phyloP scores from a whole-genome alignment of 495 filamentous ascomycete species.

The Diplogelasinospora grovesii region DNA sequence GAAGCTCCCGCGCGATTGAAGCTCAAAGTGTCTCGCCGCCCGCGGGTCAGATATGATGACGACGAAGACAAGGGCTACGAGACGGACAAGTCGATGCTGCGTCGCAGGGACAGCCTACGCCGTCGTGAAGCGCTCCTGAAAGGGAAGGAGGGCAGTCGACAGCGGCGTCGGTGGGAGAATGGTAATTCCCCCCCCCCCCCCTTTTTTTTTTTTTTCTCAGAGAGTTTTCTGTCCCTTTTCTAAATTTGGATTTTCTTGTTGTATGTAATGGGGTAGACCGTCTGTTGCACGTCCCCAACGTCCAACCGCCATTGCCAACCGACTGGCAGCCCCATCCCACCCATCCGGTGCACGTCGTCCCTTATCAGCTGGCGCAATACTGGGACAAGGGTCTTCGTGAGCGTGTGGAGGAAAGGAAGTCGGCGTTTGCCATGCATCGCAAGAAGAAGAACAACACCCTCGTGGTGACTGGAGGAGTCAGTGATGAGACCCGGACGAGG shows the following conservation, averaged over 20 bases:
- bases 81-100: too few species aligned
- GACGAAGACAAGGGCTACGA: too few species aligned
- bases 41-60: too few species aligned
- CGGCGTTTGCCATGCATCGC: conserved; percentile 19
- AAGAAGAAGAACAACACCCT: conserved; percentile 16
- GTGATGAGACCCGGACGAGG: background rate
- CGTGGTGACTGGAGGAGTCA: too few species aligned
- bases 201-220: too few species aligned
- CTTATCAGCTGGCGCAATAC: conserved; percentile 80
- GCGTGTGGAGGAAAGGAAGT: conserved; percentile 35
- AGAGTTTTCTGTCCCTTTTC: too few species aligned
- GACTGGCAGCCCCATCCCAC: conserved; percentile 81
- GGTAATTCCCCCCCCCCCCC: conserved; percentile 43
- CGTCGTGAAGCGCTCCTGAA: conserved; percentile 71
- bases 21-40: too few species aligned
- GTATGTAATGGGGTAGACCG: conserved; percentile 52
- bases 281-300: conserved; percentile 80
- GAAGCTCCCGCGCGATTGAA: too few species aligned
- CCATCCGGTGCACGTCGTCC: conserved; percentile 65
- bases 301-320: conserved; percentile 65
- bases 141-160: conserved; percentile 86
- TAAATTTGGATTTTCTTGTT: background rate
- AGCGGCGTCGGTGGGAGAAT: conserved; percentile 91
- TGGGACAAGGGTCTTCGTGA: conserved; percentile 69
- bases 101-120: conserved; percentile 40